Base-by-base conservation (phyloP, 2,329 filamentous ascomycete species). In the Pestalotiopsis sp. region DNA sequence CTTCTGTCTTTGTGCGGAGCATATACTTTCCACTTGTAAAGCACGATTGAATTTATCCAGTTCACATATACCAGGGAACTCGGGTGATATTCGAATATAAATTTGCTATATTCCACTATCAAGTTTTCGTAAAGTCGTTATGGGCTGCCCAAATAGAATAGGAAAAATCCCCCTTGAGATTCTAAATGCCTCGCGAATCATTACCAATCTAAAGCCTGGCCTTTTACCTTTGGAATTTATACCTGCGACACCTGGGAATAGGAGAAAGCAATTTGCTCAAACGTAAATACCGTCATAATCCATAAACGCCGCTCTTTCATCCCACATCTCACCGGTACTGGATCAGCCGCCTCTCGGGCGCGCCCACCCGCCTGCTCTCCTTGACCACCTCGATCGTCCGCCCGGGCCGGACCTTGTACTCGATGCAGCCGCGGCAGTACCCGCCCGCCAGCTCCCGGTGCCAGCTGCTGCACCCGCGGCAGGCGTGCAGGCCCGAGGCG, bases 391-490 rank as follows among this genome's bases (percentile, higher is more conserved):
- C 52, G 17, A 66, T 23, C 13, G 23, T 17, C 17, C 27, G 52
- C n/a, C 27, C 27, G 27, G 41, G 64, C 14, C 23, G 6, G 14
- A 27, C 9, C 64, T 60, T 59, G 17, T 14, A n/a, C 27, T 66
- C 56, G 56, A 66, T 56, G 64, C 64, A 66, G 23, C 27, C 56
- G 14, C 64, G 52, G 56, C 64, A 66, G 27, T 66, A 66, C 1
- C 64, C 64, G 13, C 64, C 64, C 7, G n/a, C 13, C 17, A 66
- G 23, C n/a, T 45, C 36, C 13, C 64, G n/a, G 20, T 36, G 52
- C 52, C 31, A 52, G 56, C 49, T 38, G 52, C 64, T 58, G 52
- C 64, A 66, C 0, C 64, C 64, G 3, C 56, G 49, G 20, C 64
- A 66, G 27, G 38, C 60, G 27, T 59, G 31, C 36, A 41, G 13